Evolutionary conservation across 495 filamentous ascomycete genomes (phyloP).

Genomic region (Haplographium delicatum): DNA sequence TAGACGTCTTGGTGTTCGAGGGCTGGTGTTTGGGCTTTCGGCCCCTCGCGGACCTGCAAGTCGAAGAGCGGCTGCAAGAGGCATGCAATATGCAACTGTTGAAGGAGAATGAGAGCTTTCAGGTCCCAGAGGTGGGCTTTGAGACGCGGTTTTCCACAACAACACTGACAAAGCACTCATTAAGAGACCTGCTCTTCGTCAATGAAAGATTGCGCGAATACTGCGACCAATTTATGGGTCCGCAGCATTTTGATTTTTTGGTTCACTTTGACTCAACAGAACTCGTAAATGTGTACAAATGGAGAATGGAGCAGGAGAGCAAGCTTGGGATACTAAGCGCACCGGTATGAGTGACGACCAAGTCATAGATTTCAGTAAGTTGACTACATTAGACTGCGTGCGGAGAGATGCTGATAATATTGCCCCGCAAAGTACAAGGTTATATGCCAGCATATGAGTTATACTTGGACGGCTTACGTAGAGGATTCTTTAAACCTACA

Average conservation of each 20-base stretch:
- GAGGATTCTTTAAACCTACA: conserved; percentile 54
- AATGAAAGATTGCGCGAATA: conserved; percentile 64
- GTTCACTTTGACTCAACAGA: conserved; percentile 81
- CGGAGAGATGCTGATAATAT: not conserved
- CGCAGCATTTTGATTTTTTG: conserved; percentile 55
- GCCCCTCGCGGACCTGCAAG: too few relatives aligned
- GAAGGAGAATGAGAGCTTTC: too few relatives aligned
- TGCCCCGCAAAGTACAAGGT: conserved; percentile 30
- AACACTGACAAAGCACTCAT: conserved; percentile 33
- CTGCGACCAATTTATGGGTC: conserved; percentile 62
- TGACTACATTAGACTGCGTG: not conserved
- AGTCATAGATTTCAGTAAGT: conserved; percentile 36
- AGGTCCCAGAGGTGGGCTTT: too few relatives aligned
- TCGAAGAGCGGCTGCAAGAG: too few relatives aligned
- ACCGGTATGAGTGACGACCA: conserved; percentile 64
- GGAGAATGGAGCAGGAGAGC: conserved; percentile 80
- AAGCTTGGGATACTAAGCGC: conserved; percentile 55
- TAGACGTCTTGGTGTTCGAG: not conserved
- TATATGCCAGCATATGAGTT: conserved; percentile 61
- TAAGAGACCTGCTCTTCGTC: conserved; percentile 62
- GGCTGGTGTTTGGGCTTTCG: not conserved
- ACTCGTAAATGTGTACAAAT: conserved; percentile 71
- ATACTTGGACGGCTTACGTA: conserved; percentile 59
- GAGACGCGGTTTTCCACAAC: too few relatives aligned
- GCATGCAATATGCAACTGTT: too few relatives aligned